Conservation (phyloP, 2,329 filamentous ascomycete genomes). For the Phaeoacremonium minimum region DNA sequence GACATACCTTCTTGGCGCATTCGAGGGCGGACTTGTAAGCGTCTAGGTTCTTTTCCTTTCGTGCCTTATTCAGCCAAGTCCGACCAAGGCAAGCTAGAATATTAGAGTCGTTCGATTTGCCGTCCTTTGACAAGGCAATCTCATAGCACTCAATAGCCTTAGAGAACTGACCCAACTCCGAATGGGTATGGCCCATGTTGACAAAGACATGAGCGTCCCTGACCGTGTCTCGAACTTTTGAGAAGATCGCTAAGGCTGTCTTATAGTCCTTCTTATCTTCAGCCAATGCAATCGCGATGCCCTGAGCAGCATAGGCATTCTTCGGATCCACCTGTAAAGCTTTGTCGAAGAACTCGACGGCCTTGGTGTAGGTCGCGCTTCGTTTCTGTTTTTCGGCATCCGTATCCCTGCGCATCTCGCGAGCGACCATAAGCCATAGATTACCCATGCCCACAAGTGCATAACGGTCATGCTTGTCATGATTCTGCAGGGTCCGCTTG, state of each 20-base stretch:
- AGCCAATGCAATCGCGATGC: conserved; percentile 87
- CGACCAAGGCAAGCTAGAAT: conserved; percentile 84
- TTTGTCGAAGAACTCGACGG: conserved; percentile 98
- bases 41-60: conserved; percentile 54
- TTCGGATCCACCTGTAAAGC: conserved; percentile 89
- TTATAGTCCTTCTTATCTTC: conserved; percentile 91
- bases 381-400: conserved; percentile 90
- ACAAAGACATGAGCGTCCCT: conserved; percentile 85
- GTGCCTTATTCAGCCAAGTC: conserved; percentile 79
- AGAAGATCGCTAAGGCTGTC: conserved; percentile 78
- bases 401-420: conserved; percentile 89
- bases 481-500: conserved; percentile 90
- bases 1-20: conserved; percentile 57
- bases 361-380: conserved; percentile 79
- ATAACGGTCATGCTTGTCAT: conserved; percentile 98
- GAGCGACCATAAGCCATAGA: conserved; percentile 76
- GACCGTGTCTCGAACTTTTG: conserved; percentile 85
- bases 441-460: conserved; percentile 97
- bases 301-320: conserved; percentile 95
- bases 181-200: conserved; percentile 90
- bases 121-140: conserved; percentile 72
- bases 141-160: conserved; percentile 97
- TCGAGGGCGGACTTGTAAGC: conserved; percentile 53
- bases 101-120: conserved; percentile 66
- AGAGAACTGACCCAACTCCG: conserved; percentile 82